phyloP scores from a whole-genome alignment of 129 eudicot species.

The Chrysanthemum seticuspe region DNA sequence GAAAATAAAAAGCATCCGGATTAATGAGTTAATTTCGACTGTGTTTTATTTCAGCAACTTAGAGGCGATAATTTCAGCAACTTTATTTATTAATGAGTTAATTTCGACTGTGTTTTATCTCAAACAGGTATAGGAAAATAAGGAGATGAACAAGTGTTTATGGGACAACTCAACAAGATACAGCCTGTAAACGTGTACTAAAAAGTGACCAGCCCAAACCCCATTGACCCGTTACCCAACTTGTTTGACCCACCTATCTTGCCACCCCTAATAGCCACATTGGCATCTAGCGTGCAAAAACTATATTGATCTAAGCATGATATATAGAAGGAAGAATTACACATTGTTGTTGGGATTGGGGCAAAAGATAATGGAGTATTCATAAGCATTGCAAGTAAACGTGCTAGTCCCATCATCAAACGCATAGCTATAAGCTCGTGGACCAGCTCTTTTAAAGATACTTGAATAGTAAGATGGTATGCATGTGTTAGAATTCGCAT shows the following conservation, averaged over 20 bases:
- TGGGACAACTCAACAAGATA: neutral
- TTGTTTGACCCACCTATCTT: neutral
- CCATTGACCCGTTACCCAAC: neutral
- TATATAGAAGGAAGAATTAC: constrained; percentile 28
- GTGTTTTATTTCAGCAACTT: neutral
- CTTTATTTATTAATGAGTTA: neutral
- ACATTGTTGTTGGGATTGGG: constrained; percentile 51
- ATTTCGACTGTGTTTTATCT: neutral
- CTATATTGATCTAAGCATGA: neutral
- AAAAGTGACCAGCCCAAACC: neutral
- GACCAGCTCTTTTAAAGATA: constrained; percentile 85
- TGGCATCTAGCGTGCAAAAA: neutral
- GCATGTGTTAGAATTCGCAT: constrained; percentile 77
- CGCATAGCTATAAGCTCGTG: constrained; percentile 89
- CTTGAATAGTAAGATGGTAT: constrained; percentile 72
- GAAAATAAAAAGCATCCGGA: constrained; percentile 3
- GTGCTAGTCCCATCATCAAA: constrained; percentile 94
- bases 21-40: too few relatives aligned
- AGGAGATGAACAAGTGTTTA: neutral
- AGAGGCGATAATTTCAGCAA: neutral
- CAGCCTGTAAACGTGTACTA: neutral
- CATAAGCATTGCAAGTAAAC: constrained; percentile 84
- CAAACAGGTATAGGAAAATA: neutral
- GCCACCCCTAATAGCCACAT: constrained; percentile 11
- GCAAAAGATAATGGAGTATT: constrained; percentile 72